Conservation (phyloP, 805 yeast genomes). For the Huiozyma naganishii region DNA sequence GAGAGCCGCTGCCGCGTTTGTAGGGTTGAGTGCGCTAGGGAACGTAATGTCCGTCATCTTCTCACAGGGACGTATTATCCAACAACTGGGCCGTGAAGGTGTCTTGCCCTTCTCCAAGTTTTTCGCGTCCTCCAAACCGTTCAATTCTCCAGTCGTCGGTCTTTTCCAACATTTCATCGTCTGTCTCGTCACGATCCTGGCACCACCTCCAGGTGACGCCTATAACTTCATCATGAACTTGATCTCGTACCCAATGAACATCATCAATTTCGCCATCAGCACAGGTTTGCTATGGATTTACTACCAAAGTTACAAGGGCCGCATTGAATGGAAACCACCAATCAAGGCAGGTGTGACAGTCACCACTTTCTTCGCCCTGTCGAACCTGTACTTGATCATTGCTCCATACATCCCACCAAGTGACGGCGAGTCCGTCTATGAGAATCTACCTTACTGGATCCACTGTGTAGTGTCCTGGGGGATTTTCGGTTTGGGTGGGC, state of each 20-base stretch:
- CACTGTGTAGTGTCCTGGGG: slow-evolving; percentile 81
- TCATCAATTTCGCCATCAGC: slow-evolving; percentile 57
- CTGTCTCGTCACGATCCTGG: slow-evolving; percentile 61
- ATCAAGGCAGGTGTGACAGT: slow-evolving; percentile 57
- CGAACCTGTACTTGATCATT: slow-evolving; percentile 55
- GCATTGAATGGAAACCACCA: slow-evolving; percentile 57
- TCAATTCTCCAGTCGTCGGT: slow-evolving; percentile 64
- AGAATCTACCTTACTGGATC: slow-evolving; percentile 61
- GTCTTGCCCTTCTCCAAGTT: slow-evolving; percentile 62
- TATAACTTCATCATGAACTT: slow-evolving; percentile 71
- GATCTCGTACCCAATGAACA: slow-evolving; percentile 72
- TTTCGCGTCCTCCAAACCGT: slow-evolving; percentile 63
- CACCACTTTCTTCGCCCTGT: slow-evolving; percentile 48
- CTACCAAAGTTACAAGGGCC: slow-evolving; percentile 40
- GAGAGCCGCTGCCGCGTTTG: slow-evolving; percentile 66
- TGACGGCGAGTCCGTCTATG: slow-evolving; percentile 55
- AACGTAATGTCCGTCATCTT: slow-evolving; percentile 72
- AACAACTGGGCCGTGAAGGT: slow-evolving; percentile 76
- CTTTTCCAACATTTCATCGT: slow-evolving; percentile 68
- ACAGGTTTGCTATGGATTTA: slow-evolving; percentile 47
- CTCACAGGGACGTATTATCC: slow-evolving; percentile 73
- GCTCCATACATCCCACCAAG: slow-evolving; percentile 76
- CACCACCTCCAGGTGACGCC: slow-evolving; percentile 84
- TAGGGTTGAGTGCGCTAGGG: slow-evolving; percentile 72
- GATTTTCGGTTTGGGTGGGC: slow-evolving; percentile 51